A percentile compares a stretch with the other conserved stretches of the same genome.
phyloP scores from a whole-genome alignment of 768 basidiomycete genomes.

The Neoboletus brunneissimus region DNA sequence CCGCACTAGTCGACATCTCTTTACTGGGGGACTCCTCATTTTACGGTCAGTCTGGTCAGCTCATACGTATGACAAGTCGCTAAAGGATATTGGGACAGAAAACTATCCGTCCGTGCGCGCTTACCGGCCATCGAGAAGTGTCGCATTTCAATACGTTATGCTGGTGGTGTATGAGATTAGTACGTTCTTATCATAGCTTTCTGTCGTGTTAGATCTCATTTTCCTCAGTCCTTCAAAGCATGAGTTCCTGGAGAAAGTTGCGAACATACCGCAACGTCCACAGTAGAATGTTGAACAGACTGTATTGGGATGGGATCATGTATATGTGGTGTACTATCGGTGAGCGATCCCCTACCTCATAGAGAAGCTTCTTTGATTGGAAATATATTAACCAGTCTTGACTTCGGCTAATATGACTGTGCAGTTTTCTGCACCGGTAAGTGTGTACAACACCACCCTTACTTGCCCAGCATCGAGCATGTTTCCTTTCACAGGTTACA shows the following conservation, averaged over 20 bases:
- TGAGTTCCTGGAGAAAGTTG: slow-evolving; percentile 25
- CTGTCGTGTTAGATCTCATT: not conserved
- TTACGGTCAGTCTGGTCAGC: slow-evolving; percentile 16
- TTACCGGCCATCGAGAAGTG: slow-evolving; percentile 11
- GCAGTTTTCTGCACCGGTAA: too few species aligned
- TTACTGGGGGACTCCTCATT: slow-evolving; percentile 17
- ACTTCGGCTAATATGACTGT: too few species aligned
- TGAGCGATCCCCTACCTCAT: not conserved
- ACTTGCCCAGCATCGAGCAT: not conserved
- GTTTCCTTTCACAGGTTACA: slow-evolving; percentile 2
- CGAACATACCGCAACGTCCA: slow-evolving; percentile 14
- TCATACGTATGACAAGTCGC: not conserved
- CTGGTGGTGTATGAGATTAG: slow-evolving; percentile 20
- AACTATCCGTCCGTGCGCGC: slow-evolving; percentile 15
- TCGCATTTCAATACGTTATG: slow-evolving; percentile 10
- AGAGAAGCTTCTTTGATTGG: not conserved
- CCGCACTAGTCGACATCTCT: not conserved
- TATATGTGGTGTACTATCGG: slow-evolving; percentile 26
- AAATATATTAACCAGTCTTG: too few species aligned
- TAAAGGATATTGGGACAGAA: slow-evolving; percentile 2
- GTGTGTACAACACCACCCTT: too few species aligned
- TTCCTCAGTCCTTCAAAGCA: slow-evolving; percentile 20
- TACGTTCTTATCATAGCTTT: slow-evolving; percentile 1
- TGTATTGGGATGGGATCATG: slow-evolving; percentile 27
- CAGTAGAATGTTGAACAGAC: slow-evolving; percentile 17